These are phyloP conservation scores for Clonostachys solani DNA, from an alignment of 2,329 filamentous ascomycete genomes.

Conservation along the genomic window DNA sequence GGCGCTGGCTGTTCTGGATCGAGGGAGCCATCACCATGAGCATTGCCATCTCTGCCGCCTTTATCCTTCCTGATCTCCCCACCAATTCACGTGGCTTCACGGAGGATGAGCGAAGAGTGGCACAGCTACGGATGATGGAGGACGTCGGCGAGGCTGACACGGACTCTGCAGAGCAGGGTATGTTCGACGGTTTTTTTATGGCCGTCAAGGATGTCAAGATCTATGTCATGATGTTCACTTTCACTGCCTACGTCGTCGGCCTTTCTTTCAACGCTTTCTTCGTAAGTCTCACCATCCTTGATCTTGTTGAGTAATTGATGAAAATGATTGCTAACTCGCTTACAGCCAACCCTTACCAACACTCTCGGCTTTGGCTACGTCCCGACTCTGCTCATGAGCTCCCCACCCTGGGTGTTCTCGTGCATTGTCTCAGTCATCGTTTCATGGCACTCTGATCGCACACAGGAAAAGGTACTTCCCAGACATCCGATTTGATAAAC, in stretches of 20 bases:
- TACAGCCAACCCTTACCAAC: slow-evolving; percentile 41
- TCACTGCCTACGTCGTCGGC: slow-evolving; percentile 57
- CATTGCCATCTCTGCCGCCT: slow-evolving; percentile 37
- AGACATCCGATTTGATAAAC: slow-evolving; percentile 11
- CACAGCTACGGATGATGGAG: slow-evolving; percentile 51
- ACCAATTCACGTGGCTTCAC: slow-evolving; percentile 54
- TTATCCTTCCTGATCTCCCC: slow-evolving; percentile 50
- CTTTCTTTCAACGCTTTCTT: slow-evolving; percentile 57
- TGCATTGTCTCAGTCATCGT: slow-evolving; percentile 51
- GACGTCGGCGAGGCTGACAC: slow-evolving; percentile 53
- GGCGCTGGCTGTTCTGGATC: slow-evolving; percentile 60
- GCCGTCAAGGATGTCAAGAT: slow-evolving; percentile 58
- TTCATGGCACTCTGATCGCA: slow-evolving; percentile 51
- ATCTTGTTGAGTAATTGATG: too few species aligned
- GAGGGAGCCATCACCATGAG: slow-evolving; percentile 49
- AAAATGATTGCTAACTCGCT: slow-evolving; percentile 1
- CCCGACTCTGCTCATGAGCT: slow-evolving; percentile 49
- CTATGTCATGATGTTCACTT: slow-evolving; percentile 59
- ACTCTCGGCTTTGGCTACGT: slow-evolving; percentile 49
- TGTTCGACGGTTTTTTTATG: slow-evolving; percentile 51
- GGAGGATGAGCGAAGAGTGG: slow-evolving; percentile 51
- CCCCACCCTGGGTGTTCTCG: slow-evolving; percentile 55
- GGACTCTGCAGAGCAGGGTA: slow-evolving; percentile 41
- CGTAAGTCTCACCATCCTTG: slow-evolving; percentile 17
- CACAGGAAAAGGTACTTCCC: slow-evolving; percentile 40